A percentile compares a stretch with the other conserved stretches of the same genome.
phyloP scores from a whole-genome alignment of 2,329 filamentous ascomycete species.

The Aspergillus brasiliensis region DNA sequence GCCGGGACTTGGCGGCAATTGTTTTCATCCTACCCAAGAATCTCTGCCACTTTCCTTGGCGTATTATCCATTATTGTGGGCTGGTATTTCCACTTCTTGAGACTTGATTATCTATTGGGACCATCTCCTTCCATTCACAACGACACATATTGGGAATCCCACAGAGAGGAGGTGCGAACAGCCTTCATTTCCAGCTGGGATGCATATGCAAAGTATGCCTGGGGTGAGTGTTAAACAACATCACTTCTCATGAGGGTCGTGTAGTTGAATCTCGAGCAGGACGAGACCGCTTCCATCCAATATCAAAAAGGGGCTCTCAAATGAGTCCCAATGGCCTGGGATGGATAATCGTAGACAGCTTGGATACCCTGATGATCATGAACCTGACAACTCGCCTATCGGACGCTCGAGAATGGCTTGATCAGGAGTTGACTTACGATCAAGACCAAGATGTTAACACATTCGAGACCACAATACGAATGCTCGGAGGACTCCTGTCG shows the following conservation, averaged over 20 bases:
- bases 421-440: conserved; percentile 17
- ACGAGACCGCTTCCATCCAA: conserved; percentile 14
- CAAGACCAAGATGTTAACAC: conserved; percentile 28
- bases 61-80: neutral
- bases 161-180: conserved; percentile 50
- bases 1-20: too few relatives aligned
- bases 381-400: conserved; percentile 20
- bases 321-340: conserved; percentile 23
- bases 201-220: conserved; percentile 65
- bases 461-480: conserved; percentile 32
- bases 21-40: too few relatives aligned
- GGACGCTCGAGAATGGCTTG: conserved; percentile 19
- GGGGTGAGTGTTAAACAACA: conserved; percentile 52
- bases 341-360: conserved; percentile 26
- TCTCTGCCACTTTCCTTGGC: neutral
- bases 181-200: conserved; percentile 60
- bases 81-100: neutral
- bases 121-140: conserved; percentile 7
- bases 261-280: too few relatives aligned
- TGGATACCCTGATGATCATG: conserved; percentile 26
- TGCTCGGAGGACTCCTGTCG: conserved; percentile 30
- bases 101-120: conserved; percentile 2
- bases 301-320: conserved; percentile 20
- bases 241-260: too few relatives aligned
- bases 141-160: conserved; percentile 63